Conservation (phyloP, 805 yeast species). For the Candida michaelii region DNA sequence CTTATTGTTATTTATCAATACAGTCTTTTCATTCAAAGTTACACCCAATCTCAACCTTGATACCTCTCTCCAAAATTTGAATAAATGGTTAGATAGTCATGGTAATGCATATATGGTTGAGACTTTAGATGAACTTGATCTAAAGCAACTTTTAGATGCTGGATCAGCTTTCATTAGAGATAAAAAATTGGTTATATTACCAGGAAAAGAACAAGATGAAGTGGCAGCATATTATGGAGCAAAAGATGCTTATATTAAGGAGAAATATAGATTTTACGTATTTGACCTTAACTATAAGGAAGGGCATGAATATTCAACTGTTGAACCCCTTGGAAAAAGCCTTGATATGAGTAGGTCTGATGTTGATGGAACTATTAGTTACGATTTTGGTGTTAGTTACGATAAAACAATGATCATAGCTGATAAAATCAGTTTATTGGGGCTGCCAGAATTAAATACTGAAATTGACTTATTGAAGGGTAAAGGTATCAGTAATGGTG, state of each 20-base stretch:
- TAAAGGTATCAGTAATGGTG: slow-evolving; percentile 1
- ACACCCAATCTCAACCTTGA: slow-evolving; percentile 6
- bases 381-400: slow-evolving; percentile 16
- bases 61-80: slow-evolving; percentile 1
- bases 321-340: slow-evolving; percentile 7
- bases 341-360: slow-evolving; percentile 9
- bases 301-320: slow-evolving; percentile 1
- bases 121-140: slow-evolving; percentile 4
- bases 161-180: slow-evolving; percentile 6
- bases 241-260: background rate
- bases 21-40: background rate
- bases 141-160: background rate
- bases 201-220: slow-evolving; percentile 9
- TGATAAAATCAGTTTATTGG: background rate
- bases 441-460: background rate
- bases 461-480: slow-evolving; percentile 9
- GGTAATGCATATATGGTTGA: slow-evolving; percentile 4
- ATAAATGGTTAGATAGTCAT: slow-evolving; percentile 8
- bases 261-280: background rate
- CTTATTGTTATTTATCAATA: background rate
- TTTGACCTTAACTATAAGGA: slow-evolving; percentile 1
- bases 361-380: slow-evolving; percentile 12
- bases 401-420: slow-evolving; percentile 29
- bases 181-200: slow-evolving; percentile 4
- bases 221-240: slow-evolving; percentile 7